Conservation (phyloP, 2,329 filamentous ascomycete genomes). For the Xylariaceae sp. region DNA sequence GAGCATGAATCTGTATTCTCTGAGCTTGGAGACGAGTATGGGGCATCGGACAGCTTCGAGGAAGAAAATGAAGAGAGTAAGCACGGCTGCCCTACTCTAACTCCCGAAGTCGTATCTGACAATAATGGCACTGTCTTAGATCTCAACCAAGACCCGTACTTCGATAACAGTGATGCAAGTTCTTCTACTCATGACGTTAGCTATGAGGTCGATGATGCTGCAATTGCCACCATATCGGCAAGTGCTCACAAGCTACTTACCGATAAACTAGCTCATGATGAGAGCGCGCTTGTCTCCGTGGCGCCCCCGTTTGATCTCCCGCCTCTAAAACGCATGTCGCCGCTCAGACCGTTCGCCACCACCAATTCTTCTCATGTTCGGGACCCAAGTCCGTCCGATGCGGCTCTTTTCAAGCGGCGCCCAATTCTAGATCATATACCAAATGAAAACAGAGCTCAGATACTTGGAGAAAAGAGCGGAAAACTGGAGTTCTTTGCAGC, state of each 20-base stretch:
- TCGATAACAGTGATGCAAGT: not conserved
- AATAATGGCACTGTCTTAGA: not conserved
- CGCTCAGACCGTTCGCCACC: not conserved
- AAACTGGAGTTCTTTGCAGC: constrained; percentile 49
- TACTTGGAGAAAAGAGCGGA: constrained; percentile 44
- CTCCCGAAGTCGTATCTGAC: constrained; percentile 2
- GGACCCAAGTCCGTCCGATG: constrained; percentile 40
- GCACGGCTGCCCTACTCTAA: not conserved
- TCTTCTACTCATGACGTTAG: constrained; percentile 5
- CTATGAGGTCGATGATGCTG: constrained; percentile 19
- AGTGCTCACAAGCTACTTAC: not conserved
- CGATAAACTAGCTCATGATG: not conserved
- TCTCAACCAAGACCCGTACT: not conserved
- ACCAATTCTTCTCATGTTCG: not conserved
- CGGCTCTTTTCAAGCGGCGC: constrained; percentile 40
- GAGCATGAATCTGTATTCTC: constrained; percentile 14
- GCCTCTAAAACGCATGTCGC: not conserved
- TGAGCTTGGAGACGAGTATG: constrained; percentile 14
- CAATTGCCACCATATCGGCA: constrained; percentile 1
- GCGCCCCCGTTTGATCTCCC: not conserved
- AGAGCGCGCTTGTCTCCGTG: not conserved
- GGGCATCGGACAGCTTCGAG: constrained; percentile 9
- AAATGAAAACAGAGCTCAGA: constrained; percentile 36
- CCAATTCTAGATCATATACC: constrained; percentile 38
- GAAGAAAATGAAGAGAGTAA: constrained; percentile 28